Evolutionary conservation across 2,329 filamentous ascomycete genomes (phyloP).

Genomic region (Sarocladium brachiariae): DNA sequence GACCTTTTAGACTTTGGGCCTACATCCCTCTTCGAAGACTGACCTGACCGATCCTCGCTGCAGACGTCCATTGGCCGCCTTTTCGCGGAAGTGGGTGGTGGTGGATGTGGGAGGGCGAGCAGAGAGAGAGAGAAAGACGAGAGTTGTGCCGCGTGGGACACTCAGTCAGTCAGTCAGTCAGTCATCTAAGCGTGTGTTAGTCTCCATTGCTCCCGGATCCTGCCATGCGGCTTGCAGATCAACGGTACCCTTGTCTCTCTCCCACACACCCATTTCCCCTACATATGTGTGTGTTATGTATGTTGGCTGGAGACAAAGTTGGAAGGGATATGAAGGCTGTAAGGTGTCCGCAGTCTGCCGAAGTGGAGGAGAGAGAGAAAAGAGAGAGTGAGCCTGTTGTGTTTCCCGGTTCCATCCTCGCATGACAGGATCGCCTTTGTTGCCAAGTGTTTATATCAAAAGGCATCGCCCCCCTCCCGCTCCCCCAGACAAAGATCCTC

Average conservation of each 20-base stretch:
- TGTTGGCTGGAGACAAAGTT: neutral
- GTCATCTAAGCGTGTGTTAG: constrained; percentile 2
- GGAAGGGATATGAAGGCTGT: neutral
- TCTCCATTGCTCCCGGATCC: constrained; percentile 1
- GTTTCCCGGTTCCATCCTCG: neutral
- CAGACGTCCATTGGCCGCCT: neutral
- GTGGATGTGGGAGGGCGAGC: neutral
- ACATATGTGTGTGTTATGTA: neutral
- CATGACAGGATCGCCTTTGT: neutral
- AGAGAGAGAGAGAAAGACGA: too few relatives aligned
- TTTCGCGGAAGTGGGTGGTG: neutral
- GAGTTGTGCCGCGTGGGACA: constrained; percentile 5
- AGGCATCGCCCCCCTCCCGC: neutral
- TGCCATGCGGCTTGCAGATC: constrained; percentile 10
- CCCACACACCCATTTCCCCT: neutral
- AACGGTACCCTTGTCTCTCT: constrained; percentile 5
- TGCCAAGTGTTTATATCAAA: neutral
- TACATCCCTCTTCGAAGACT: neutral
- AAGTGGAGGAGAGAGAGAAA: neutral
- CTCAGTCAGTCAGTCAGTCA: too few relatives aligned
- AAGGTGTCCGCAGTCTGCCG: too few relatives aligned
- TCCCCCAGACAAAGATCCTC: too few relatives aligned
- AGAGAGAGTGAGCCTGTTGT: too few relatives aligned
- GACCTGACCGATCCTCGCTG: neutral
- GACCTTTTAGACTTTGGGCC: neutral